Base-by-base conservation (phyloP, 164 flowering plant genomes). In the Echeveria elegans region DNA sequence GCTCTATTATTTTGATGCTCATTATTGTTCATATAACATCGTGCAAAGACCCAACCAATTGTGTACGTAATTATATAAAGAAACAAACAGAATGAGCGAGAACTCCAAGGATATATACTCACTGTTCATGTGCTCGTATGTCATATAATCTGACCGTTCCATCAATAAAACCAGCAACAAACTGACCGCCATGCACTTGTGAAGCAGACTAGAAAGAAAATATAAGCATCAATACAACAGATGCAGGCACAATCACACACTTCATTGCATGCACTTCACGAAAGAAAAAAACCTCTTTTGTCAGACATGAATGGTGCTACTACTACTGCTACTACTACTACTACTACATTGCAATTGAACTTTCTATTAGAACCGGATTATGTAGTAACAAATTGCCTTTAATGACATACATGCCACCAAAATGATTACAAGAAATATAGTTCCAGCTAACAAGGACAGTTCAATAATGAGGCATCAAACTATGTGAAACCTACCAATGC, bases 71-170 rank as follows among this genome's bases (percentile, higher is more conserved):
- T 24, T 15, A 18, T 36, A 23, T 61, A 29, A 31, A 9, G 34
- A 16, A 63, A 19, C 24, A 48, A 14, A 37, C 14, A 36, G 30
- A 53, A 40, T 14, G 29, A 11, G 18, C 12, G 16, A 56, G 0
- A 28, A 14, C 6, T 0, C 6, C 5, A 40, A 6, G 14, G 23
- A 65, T 38, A 29, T 19, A n/a, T 0, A 29, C 85, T 82, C 82
- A 91, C 99, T 77, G 78, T 47, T 91, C 97, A 68, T 96, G 92
- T 24, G 89, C 80, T 34, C 99, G 88, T 60, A 88, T 79, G 73
- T 94, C 99, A 77, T 78, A 94, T n/a, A 94, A 72, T 71, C 85
- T 86, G 68, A 94, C 92, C 67, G 83, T 83, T 62, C 97, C 99
- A 80, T 94, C 99, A 5, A 73, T 82, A 78, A 79, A 94, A 67